Base-by-base conservation (phyloP, 2,329 filamentous ascomycete species). In the Incumbomyces lentus region DNA sequence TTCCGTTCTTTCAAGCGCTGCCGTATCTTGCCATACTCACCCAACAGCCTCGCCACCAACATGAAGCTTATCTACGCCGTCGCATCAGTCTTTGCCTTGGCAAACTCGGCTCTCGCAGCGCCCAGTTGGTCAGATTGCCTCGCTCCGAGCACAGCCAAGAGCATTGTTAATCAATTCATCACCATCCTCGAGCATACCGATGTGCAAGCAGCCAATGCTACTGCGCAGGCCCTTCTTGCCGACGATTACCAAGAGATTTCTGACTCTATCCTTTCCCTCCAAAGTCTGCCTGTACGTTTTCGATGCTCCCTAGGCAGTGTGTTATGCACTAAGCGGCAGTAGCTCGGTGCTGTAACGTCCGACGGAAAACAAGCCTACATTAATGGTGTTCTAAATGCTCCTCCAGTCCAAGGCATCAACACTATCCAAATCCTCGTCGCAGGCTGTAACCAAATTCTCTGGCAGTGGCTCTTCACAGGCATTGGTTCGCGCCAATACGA, bases 401-500 rank as follows among this genome's bases (percentile, higher is more conserved):
- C 49, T 17, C 40, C 40, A 12, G 49, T 53, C 18, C 26, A 32
- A 26, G 52, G 51, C 8, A 48, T 55, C 33, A 50, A 38, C 36
- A 55, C 52, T n/a, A 38, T 52, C 30, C 48, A 55, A 38, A 46
- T 53, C 39, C 46, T 49, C 13, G 50, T 51, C 10, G 52, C 52
- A 19, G 44, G 47, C 39, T 51, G 46, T 44, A 47, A 34, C 39
- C 50, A 53, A 35, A 40, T 55, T 36, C 31, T 55, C 0, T 55
- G 52, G 50, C 52, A 53, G 22, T 55, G 50, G 52, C 39, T 41
- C 39, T 53, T 55, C 49, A 44, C 46, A 29, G 52, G 52, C 10
- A 53, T 55, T 37, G 52, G 51, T 2, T 41, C 26, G 6, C 35
- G 5, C 11, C 11, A 53, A 32, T 51, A 51, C 26, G 49, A 51